Evolutionary conservation across 169 alveolate genomes (phyloP), one percentile per base, ranked within the genome.

Genomic region (Plasmodium adleri): DNA sequence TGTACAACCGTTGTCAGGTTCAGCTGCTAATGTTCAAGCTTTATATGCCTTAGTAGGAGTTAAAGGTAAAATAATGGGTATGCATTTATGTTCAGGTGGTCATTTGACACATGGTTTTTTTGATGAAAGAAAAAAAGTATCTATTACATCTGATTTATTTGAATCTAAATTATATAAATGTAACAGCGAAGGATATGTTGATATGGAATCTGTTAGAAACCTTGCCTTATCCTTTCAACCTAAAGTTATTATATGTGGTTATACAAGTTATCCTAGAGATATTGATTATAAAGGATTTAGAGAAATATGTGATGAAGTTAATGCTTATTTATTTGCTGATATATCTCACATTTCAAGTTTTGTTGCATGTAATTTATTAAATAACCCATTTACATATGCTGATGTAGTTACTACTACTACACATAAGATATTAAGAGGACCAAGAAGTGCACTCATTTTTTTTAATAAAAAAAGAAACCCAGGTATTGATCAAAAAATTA

Each of bases 341-440:
- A 98, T 99, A 95, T 98, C 99, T 3, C 99, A 99, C 92, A 96
- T 97, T 64, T 90, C 98, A 47, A 99, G 99, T 22, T 90, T 99
- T 74, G 96, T 99, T 26, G 99, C 99, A 20, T 99, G 98, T 6
- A 95, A 93, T 8, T 94, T 89, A 22, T 95, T 96, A 71, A 98
- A 98, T 2, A 95, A 98, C 10, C 99, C 99, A 28, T 96, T 96
- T 52, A 94, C 94, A 71, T 93, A 97, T 89, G 97, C 98, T 50
- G 98, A 99, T 88, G 97, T 98, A n/a, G 99, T 99, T 49, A 98
- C 99, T 17, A 96, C 97, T 45, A 98, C 99, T n/a, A 98, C 99
- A 9, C 99, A 99, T 95, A 98, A 98, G 93, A 95, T 98, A 22
- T 88, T 98, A 88, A 96, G 99, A 88, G 99, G 99, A 13, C 99